These are phyloP conservation scores for Thielaviopsis euricoi DNA, from an alignment of 2,329 filamentous ascomycete species.

Conservation along the genomic window DNA sequence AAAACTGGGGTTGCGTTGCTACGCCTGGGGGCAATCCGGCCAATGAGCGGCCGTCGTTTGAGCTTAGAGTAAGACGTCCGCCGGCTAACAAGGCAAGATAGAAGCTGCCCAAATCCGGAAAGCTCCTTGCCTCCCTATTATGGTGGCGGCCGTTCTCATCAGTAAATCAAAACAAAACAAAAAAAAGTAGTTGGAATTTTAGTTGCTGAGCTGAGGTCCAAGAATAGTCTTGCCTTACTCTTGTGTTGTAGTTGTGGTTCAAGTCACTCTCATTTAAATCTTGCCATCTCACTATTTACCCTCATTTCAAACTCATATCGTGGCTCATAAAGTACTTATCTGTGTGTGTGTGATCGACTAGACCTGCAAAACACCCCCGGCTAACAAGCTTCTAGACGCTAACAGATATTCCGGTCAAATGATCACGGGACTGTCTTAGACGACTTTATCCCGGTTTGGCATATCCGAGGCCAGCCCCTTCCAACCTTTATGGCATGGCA, in stretches of 20 bases:
- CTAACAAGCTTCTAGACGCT: not conserved
- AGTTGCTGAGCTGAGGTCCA: no score
- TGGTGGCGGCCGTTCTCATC: not conserved
- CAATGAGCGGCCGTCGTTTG: not conserved
- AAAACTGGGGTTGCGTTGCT: constrained; percentile 1
- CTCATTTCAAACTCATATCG: no score
- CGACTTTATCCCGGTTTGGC: constrained; percentile 11
- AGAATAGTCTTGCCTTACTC: no score
- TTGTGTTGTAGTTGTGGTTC: no score
- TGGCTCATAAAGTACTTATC: not conserved
- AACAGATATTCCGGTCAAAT: not conserved
- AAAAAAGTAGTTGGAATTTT: no score
- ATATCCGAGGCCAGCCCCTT: constrained; percentile 11
- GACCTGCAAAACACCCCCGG: not conserved
- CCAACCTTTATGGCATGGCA: not conserved
- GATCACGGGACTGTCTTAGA: constrained; percentile 8
- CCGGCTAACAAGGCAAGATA: constrained; percentile 10
- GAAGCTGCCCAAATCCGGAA: constrained; percentile 4
- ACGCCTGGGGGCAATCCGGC: not conserved
- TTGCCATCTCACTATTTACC: no score
- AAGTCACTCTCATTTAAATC: no score
- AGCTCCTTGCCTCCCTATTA: not conserved
- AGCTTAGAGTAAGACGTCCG: constrained; percentile 7
- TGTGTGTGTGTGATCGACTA: not conserved
- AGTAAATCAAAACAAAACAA: no score